Base-by-base conservation (phyloP, 2,329 filamentous ascomycete genomes). In the Thermoascus crustaceus region DNA sequence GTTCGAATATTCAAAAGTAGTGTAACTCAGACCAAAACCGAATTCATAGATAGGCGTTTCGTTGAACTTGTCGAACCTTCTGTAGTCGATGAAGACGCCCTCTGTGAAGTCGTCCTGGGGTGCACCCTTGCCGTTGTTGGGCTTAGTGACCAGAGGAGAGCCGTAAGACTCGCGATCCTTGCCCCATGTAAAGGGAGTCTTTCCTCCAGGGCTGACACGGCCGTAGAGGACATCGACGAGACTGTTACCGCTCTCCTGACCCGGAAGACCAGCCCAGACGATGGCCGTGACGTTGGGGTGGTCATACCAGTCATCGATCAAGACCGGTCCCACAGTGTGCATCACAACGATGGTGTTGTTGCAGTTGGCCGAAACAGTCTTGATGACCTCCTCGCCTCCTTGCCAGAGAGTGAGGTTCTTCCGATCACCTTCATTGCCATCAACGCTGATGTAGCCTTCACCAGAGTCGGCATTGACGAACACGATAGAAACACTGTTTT, bases 371-470 rank as follows among this genome's bases (percentile, higher is more conserved):
- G 85, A 79, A 7, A 94, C 85, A 31, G 82, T 86, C 61, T 82
- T 74, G 62, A 96, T 83, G 37, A 96, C 65, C 1, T 73, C 71
- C 35, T 96, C 86, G 25, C 85, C 88, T 39, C 79, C 73, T 41
- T 80, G 72, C 89, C 89, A 96, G 0, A 94, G 69, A 0, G 87
- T 94, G 23, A 98, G 70, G 63, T 98, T 95, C 52, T 88, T 87
- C 35, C 91, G 81, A 59, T 96, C 89, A 39, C 91, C 91, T 40
- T 72, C 68, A 57, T 95, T 95, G 35, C 77, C 82, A 43, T 88
- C 89, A 1, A 93, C 75, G 18, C 65, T 72, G 52, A 96, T 86
- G 64, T 76, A 95, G 4, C 85, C 87, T 63, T 96, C 91, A 35
- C 89, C 89, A 3, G 82, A 76, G 55, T 88, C 73, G 9, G 87